Evolutionary conservation across 805 yeast genomes (phyloP).

Genomic region (Teunomyces stri): DNA sequence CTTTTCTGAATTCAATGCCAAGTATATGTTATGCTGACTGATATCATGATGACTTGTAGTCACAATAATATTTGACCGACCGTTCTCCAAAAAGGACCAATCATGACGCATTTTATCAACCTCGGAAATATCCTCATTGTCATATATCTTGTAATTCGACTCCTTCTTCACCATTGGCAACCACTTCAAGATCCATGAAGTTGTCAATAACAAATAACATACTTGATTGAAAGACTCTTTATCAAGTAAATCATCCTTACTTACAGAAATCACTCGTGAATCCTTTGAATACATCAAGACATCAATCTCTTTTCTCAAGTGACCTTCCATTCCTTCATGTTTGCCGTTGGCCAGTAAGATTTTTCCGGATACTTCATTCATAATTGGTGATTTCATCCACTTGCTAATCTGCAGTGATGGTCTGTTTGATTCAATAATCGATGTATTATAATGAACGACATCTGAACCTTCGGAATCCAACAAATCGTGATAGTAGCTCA

Average conservation of each 20-base stretch:
- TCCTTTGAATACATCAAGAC: conserved; percentile 24
- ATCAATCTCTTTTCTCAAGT: conserved; percentile 23
- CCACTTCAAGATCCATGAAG: conserved; percentile 60
- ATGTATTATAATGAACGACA: conserved; percentile 1
- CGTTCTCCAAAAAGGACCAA: conserved; percentile 43
- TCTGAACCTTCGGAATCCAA: conserved; percentile 24
- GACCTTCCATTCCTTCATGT: conserved; percentile 9
- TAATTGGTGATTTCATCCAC: conserved; percentile 34
- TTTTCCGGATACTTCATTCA: conserved; percentile 20
- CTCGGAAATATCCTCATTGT: conserved; percentile 17
- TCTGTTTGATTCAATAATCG: conserved; percentile 9
- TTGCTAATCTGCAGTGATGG: conserved; percentile 25
- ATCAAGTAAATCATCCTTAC: conserved; percentile 55
- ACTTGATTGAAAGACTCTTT: conserved; percentile 49
- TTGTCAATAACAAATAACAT: conserved; percentile 51
- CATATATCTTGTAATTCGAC: conserved; percentile 23
- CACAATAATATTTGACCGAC: conserved; percentile 20
- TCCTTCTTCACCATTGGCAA: conserved; percentile 51
- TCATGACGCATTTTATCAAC: conserved; percentile 37
- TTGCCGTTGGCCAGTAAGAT: conserved; percentile 12
- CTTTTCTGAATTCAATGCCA: conserved; percentile 32
- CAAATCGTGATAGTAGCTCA: conserved; percentile 36
- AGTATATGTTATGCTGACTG: conserved; percentile 25
- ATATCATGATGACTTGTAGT: conserved; percentile 16
- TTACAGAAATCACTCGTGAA: conserved; percentile 26